These are phyloP conservation scores for Aspergillus niger DNA, from an alignment of 2,329 filamentous ascomycete species.

Conservation along the genomic window DNA sequence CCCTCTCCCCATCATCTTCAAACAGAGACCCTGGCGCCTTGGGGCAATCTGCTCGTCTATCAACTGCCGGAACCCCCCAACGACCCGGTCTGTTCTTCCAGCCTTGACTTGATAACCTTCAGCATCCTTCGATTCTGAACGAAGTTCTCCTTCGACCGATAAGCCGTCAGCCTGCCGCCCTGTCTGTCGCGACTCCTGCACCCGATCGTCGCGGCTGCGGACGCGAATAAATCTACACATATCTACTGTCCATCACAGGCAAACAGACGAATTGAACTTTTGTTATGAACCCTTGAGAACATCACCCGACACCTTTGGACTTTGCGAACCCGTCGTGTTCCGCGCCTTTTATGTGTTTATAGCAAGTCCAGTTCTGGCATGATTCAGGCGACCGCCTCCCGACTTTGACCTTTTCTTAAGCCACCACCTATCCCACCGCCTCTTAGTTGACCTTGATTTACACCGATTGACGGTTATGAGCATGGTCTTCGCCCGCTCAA, in stretches of 20 bases:
- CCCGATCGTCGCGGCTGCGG: not conserved
- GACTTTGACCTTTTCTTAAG: not conserved
- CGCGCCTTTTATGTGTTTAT: not conserved
- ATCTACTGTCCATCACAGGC: not conserved
- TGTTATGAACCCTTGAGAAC: too few relatives aligned
- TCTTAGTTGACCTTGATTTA: slow-evolving; percentile 10
- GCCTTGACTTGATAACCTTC: slow-evolving; percentile 9
- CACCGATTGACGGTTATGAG: slow-evolving; percentile 22
- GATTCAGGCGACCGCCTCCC: not conserved
- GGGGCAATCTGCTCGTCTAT: slow-evolving; percentile 1
- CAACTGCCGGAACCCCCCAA: slow-evolving; percentile 12
- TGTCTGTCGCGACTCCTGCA: not conserved
- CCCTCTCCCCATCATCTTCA: slow-evolving; percentile 5
- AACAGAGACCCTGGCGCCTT: slow-evolving; percentile 1
- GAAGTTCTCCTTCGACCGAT: not conserved
- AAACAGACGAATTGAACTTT: not conserved
- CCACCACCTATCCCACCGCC: not conserved
- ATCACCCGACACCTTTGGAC: too few relatives aligned
- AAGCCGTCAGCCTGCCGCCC: not conserved
- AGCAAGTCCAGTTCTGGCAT: slow-evolving; percentile 6
- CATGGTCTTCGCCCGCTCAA: slow-evolving; percentile 26
- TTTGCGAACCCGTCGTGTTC: not conserved
- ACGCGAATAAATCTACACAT: not conserved
- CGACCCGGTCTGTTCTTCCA: slow-evolving; percentile 10
- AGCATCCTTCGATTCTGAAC: not conserved